Conservation (phyloP, 192 early-diverging fungal genomes). For the Coemansia sp. region DNA sequence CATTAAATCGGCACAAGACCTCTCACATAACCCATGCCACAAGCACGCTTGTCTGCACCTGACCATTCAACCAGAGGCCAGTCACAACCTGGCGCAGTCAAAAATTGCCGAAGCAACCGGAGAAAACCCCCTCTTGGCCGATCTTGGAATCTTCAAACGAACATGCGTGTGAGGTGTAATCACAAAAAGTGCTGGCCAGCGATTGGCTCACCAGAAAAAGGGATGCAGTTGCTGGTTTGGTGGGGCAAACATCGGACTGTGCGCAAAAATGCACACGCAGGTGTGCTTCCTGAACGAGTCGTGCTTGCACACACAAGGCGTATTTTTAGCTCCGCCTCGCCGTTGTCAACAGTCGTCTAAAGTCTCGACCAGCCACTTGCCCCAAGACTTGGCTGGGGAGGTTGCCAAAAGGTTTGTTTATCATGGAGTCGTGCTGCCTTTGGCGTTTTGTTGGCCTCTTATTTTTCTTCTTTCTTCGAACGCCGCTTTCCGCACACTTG, state of each 20-base stretch:
- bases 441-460: neutral
- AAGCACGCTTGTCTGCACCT: no score
- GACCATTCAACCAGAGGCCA: no score
- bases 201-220: no score
- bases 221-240: neutral
- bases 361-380: no score
- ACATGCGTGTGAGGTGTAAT: no score
- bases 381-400: neutral
- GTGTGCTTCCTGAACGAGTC: neutral
- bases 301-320: neutral
- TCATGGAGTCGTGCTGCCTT: slow-evolving; percentile 1
- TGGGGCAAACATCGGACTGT: neutral
- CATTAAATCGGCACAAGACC: neutral
- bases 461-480: slow-evolving; percentile 11
- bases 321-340: slow-evolving; percentile 1
- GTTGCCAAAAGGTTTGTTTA: slow-evolving; percentile 3
- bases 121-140: no score
- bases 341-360: neutral
- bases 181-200: no score
- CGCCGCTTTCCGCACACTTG: neutral
- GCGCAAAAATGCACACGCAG: neutral
- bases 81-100: no score
- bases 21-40: no score
- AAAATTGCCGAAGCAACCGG: no score
- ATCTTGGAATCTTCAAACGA: no score